These are phyloP conservation scores for Delitschia confertaspora DNA, from an alignment of 495 filamentous ascomycete species.

Conservation along the genomic window DNA sequence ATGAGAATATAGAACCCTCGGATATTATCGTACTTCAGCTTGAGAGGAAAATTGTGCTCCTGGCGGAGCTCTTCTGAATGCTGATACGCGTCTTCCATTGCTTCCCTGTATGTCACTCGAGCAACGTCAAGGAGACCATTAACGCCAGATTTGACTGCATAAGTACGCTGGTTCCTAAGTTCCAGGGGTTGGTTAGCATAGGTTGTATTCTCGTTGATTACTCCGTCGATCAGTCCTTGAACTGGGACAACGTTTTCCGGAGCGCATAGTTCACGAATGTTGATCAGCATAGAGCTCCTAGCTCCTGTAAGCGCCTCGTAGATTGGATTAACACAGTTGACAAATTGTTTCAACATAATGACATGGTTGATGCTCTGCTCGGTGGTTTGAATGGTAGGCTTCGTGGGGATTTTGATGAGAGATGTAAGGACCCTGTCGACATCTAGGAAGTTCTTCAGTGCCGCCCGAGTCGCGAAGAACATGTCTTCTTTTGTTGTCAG, in stretches of 20 bases:
- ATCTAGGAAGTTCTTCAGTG: constrained; percentile 65
- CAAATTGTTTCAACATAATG: constrained; percentile 76
- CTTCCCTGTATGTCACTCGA: constrained; percentile 77
- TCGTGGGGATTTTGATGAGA: constrained; percentile 57
- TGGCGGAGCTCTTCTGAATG: constrained; percentile 57
- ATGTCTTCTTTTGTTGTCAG: constrained; percentile 77
- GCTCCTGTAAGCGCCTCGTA: constrained; percentile 59
- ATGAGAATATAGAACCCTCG: constrained; percentile 78
- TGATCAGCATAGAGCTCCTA: constrained; percentile 54
- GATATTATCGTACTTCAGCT: constrained; percentile 65
- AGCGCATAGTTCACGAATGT: constrained; percentile 58
- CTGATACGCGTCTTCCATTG: constrained; percentile 63
- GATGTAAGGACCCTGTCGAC: constrained; percentile 57
- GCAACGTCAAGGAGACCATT: constrained; percentile 84
- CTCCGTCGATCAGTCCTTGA: constrained; percentile 53
- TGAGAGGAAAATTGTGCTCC: constrained; percentile 49
- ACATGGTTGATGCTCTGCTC: constrained; percentile 81
- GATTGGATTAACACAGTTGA: constrained; percentile 56
- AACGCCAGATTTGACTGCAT: constrained; percentile 83
- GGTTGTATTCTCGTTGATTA: constrained; percentile 71
- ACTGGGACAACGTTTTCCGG: constrained; percentile 51
- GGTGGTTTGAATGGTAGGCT: constrained; percentile 53
- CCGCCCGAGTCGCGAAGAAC: constrained; percentile 67
- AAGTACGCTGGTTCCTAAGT: constrained; percentile 82
- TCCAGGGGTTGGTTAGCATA: constrained; percentile 77